Evolutionary conservation across 768 basidiomycete genomes (phyloP).

Genomic region (Pleurotus salmoneostramineus): DNA sequence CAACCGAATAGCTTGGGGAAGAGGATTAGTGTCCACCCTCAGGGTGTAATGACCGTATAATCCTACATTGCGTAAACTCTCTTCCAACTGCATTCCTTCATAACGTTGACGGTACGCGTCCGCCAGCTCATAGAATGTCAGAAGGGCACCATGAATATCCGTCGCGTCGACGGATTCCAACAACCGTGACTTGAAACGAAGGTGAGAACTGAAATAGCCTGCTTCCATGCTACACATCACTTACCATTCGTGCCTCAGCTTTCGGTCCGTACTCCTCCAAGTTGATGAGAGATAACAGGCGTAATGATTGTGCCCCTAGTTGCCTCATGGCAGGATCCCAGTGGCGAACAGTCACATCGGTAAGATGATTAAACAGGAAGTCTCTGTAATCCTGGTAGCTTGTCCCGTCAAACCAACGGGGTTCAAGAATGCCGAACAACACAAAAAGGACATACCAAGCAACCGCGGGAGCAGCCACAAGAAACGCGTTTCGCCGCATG

Average conservation of each 20-base stretch:
- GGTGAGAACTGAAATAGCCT: not conserved
- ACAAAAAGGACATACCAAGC: slow-evolving; percentile 57
- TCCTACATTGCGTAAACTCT: slow-evolving; percentile 43
- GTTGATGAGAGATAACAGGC: slow-evolving; percentile 62
- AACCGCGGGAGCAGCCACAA: slow-evolving; percentile 82
- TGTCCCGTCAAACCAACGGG: not conserved
- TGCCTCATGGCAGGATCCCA: slow-evolving; percentile 85
- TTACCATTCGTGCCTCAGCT: slow-evolving; percentile 49
- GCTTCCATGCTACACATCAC: slow-evolving; percentile 17
- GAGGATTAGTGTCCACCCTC: not conserved
- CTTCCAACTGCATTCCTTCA: slow-evolving; percentile 27
- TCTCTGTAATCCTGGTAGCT: slow-evolving; percentile 79
- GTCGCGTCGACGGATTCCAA: slow-evolving; percentile 60
- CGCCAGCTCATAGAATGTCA: slow-evolving; percentile 71
- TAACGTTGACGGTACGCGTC: slow-evolving; percentile 41
- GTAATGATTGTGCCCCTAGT: slow-evolving; percentile 72
- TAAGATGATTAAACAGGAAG: slow-evolving; percentile 66
- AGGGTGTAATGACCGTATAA: not conserved
- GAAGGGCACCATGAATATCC: slow-evolving; percentile 81
- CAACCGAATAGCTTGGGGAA: slow-evolving; percentile 58
- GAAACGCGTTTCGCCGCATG: slow-evolving; percentile 77
- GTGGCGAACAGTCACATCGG: slow-evolving; percentile 74
- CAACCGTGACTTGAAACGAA: slow-evolving; percentile 41
- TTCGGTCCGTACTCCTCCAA: slow-evolving; percentile 46
- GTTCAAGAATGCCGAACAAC: not conserved